Percentiles rank a stretch among this genome's conserved stretches.
Conservation (phyloP, 2,329 filamentous ascomycete genomes). For the Sporothrix mexicana region DNA sequence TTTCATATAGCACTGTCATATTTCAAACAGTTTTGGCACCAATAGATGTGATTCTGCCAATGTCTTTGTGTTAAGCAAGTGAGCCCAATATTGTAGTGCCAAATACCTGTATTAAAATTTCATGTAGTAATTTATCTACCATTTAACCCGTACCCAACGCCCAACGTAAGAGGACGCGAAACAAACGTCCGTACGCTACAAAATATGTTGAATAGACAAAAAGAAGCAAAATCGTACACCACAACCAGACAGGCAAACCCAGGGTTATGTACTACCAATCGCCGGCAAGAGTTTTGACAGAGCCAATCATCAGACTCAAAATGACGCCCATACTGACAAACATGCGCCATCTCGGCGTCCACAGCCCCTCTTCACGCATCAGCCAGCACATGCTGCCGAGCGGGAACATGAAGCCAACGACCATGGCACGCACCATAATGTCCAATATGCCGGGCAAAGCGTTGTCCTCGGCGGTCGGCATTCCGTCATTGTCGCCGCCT, state of each 20-base stretch:
- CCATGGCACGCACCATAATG: slow-evolving; percentile 83
- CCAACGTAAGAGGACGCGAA: background rate
- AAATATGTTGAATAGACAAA: too few species aligned
- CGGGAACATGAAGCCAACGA: slow-evolving; percentile 95
- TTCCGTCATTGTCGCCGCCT: slow-evolving; percentile 42
- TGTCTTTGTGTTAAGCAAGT: background rate
- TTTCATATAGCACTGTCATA: background rate
- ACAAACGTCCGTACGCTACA: too few species aligned
- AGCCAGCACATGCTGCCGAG: slow-evolving; percentile 85
- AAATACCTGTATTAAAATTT: background rate
- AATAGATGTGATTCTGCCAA: background rate
- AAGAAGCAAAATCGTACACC: too few species aligned
- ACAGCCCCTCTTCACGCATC: slow-evolving; percentile 84
- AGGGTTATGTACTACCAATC: slow-evolving; percentile 39
- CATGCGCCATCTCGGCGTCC: slow-evolving; percentile 81
- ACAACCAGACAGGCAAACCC: background rate
- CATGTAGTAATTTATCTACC: too few species aligned
- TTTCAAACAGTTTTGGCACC: background rate
- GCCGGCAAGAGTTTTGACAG: slow-evolving; percentile 59
- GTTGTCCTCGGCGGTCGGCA: slow-evolving; percentile 53
- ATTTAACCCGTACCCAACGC: background rate
- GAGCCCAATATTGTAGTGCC: background rate
- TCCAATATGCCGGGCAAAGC: slow-evolving; percentile 69
- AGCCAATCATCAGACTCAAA: slow-evolving; percentile 77
- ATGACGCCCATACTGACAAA: slow-evolving; percentile 85